Percentiles rank a stretch among this genome's conserved stretches.
Evolutionary conservation across 129 eudicot genomes (phyloP).

Genomic region (Artemisia argyi): DNA sequence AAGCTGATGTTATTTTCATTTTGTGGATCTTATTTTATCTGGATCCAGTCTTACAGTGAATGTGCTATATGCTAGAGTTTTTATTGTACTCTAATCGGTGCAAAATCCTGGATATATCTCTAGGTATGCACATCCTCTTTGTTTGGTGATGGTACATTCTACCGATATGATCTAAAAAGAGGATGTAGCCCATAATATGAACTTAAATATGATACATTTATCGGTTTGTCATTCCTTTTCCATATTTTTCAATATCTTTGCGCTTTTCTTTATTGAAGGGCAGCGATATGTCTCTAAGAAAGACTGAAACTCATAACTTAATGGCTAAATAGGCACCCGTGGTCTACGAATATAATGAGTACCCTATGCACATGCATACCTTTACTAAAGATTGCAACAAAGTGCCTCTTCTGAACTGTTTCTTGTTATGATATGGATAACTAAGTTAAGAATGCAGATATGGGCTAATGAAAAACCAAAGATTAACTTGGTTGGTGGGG

Average conservation of each 20-base stretch:
- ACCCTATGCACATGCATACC: no score
- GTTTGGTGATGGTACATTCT: no score
- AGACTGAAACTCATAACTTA: neutral
- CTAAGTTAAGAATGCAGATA: no score
- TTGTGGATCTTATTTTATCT: neutral
- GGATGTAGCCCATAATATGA: no score
- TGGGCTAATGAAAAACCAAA: constrained; percentile 4
- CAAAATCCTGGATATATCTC: neutral
- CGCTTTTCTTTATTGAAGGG: no score
- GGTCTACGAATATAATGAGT: no score
- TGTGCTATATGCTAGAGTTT: neutral
- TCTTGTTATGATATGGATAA: constrained; percentile 5
- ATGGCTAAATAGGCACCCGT: neutral
- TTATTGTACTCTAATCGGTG: neutral
- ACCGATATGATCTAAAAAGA: no score
- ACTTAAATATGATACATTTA: no score
- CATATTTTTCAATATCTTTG: no score
- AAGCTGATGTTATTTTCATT: neutral
- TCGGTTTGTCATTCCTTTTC: no score
- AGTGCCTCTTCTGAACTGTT: neutral
- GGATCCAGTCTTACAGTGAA: neutral
- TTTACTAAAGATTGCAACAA: no score
- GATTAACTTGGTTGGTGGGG: constrained; percentile 23
- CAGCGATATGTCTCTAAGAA: neutral
- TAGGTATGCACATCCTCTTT: no score